phyloP scores from a whole-genome alignment of 345 rosid genomes.

The Hypericum androsaemum region DNA sequence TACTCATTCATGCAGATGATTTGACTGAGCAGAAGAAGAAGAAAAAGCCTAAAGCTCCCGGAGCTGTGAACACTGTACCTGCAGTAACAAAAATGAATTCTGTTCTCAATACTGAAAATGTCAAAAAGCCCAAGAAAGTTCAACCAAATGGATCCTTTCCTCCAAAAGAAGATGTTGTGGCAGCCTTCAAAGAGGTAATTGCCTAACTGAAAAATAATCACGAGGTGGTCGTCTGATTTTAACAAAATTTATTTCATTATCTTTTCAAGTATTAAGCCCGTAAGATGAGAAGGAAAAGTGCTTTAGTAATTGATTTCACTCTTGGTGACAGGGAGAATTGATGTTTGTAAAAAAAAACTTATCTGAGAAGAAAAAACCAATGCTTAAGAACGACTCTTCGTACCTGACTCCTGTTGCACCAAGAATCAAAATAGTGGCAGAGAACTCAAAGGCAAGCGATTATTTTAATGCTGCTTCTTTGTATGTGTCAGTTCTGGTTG shows the following conservation, averaged over 20 bases:
- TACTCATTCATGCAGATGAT: constrained; percentile 36
- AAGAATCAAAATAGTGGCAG: constrained; percentile 73
- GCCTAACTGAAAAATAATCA: no score
- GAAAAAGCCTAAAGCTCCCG: constrained; percentile 51
- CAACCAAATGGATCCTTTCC: constrained; percentile 34
- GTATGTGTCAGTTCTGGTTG: no score
- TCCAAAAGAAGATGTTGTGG: constrained; percentile 29
- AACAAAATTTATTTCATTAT: no score
- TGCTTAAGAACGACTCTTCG: constrained; percentile 31
- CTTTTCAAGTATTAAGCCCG: no score
- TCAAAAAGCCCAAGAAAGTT: constrained; percentile 42
- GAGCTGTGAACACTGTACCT: constrained; percentile 31
- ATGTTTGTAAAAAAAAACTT: constrained; percentile 32
- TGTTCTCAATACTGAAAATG: constrained; percentile 34
- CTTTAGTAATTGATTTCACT: background rate
- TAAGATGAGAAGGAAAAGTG: no score
- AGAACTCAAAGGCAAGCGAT: constrained; percentile 53
- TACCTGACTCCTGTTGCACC: constrained; percentile 26
- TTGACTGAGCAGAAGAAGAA: constrained; percentile 40
- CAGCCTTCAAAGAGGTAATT: constrained; percentile 57
- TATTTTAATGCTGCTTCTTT: no score
- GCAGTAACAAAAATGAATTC: constrained; percentile 32
- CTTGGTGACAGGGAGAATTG: constrained; percentile 51
- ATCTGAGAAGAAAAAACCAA: constrained; percentile 44
- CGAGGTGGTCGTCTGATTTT: no score